phyloP scores from a whole-genome alignment of 805 yeast species.

The Candida verbasci region DNA sequence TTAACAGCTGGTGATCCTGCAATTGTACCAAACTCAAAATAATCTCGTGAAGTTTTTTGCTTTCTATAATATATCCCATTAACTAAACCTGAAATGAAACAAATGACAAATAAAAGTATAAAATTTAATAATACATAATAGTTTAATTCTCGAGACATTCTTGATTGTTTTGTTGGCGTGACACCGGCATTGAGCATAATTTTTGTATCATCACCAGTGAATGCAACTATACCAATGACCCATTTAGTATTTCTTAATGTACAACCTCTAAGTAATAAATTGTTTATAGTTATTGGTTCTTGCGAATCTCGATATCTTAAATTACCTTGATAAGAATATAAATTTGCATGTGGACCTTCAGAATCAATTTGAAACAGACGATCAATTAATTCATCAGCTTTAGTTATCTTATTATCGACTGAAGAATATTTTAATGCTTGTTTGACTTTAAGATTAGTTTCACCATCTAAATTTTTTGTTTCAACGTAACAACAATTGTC shows the following conservation, averaged over 20 bases:
- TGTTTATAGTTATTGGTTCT: slow-evolving; percentile 68
- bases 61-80: slow-evolving; percentile 62
- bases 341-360: slow-evolving; percentile 79
- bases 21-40: slow-evolving; percentile 64
- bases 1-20: slow-evolving; percentile 63
- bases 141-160: slow-evolving; percentile 70
- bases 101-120: slow-evolving; percentile 55
- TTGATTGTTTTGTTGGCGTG: slow-evolving; percentile 73
- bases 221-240: slow-evolving; percentile 73
- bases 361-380: slow-evolving; percentile 67
- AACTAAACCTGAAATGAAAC: slow-evolving; percentile 65
- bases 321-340: slow-evolving; percentile 75
- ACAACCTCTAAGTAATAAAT: slow-evolving; percentile 70
- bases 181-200: slow-evolving; percentile 78
- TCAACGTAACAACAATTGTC: slow-evolving; percentile 68
- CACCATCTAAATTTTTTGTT: slow-evolving; percentile 41
- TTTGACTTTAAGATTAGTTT: slow-evolving; percentile 67
- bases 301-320: slow-evolving; percentile 29
- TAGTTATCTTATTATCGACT: slow-evolving; percentile 36
- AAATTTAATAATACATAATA: slow-evolving; percentile 67
- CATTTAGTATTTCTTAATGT: slow-evolving; percentile 77
- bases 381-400: slow-evolving; percentile 33
- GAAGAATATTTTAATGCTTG: slow-evolving; percentile 65
- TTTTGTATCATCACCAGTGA: slow-evolving; percentile 77
- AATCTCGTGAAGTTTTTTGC: slow-evolving; percentile 49